These are phyloP conservation scores for Grigorovia yakushimaensis DNA, from an alignment of 805 yeast genomes.

Conservation along the genomic window DNA sequence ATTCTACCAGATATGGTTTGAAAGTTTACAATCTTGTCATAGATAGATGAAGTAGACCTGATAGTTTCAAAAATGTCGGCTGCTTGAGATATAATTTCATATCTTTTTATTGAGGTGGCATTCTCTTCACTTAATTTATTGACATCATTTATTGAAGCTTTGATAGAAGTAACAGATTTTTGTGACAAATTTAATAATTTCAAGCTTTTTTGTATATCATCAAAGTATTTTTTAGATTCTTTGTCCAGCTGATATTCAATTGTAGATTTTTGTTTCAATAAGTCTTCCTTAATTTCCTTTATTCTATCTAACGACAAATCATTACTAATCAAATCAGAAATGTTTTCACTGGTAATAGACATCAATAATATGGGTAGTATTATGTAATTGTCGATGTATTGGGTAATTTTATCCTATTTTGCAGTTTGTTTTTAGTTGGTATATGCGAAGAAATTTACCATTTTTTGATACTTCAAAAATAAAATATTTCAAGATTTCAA, in stretches of 20 bases:
- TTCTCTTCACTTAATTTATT: conserved; percentile 45
- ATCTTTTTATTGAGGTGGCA: conserved; percentile 50
- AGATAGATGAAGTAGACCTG: conserved; percentile 55
- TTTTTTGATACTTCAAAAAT: too few relatives aligned
- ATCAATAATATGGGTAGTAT: too few relatives aligned
- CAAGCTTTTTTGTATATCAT: conserved; percentile 39
- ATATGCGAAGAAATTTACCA: too few relatives aligned
- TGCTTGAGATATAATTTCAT: conserved; percentile 58
- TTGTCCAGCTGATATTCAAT: conserved; percentile 66
- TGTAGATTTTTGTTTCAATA: conserved; percentile 59
- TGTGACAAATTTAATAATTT: conserved; percentile 32
- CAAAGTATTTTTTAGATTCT: conserved; percentile 57
- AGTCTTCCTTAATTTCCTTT: conserved; percentile 41
- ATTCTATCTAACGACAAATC: conserved; percentile 48
- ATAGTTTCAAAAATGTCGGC: conserved; percentile 64
- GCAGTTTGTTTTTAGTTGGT: too few relatives aligned
- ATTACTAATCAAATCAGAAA: conserved; percentile 29
- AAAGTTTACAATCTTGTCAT: conserved; percentile 51
- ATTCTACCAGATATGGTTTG: conserved; percentile 41
- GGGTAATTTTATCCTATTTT: too few relatives aligned
- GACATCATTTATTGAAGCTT: conserved; percentile 36
- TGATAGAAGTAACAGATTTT: conserved; percentile 41
- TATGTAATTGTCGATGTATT: too few relatives aligned
- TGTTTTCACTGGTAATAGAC: neutral
- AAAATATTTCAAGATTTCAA: too few relatives aligned